Percentiles rank a stretch among this genome's conserved stretches.
These are phyloP conservation scores for Cystobasidium onofrii DNA, from an alignment of 768 basidiomycete species.

Conservation along the genomic window DNA sequence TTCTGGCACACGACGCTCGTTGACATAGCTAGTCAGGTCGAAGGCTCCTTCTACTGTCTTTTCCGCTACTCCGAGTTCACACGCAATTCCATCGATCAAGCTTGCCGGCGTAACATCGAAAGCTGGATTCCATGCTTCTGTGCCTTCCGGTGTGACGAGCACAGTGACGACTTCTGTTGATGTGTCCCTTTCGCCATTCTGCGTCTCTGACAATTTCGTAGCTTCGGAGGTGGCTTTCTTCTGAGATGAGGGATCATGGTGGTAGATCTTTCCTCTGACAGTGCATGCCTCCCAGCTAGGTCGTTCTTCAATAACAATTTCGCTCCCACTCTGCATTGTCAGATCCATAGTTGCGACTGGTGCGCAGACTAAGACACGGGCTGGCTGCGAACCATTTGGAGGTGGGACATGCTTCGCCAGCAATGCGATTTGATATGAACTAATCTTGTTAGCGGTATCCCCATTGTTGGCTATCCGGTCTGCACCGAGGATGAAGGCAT, in stretches of 20 bases:
- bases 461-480: slow-evolving; percentile 76
- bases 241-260: slow-evolving; percentile 44
- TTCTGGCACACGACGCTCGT: slow-evolving; percentile 1
- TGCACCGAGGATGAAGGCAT: slow-evolving; percentile 40
- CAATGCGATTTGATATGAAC: slow-evolving; percentile 93
- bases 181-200: slow-evolving; percentile 42
- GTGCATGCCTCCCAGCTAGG: slow-evolving; percentile 79
- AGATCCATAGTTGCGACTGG: slow-evolving; percentile 89
- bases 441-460: slow-evolving; percentile 97
- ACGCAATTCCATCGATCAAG: slow-evolving; percentile 87
- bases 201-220: slow-evolving; percentile 5
- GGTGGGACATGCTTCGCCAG: slow-evolving; percentile 55
- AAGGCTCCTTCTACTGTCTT: slow-evolving; percentile 53
- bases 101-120: slow-evolving; percentile 95
- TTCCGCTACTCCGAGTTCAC: slow-evolving; percentile 85
- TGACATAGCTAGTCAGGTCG: slow-evolving; percentile 24
- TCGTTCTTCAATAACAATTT: slow-evolving; percentile 88
- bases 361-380: slow-evolving; percentile 73
- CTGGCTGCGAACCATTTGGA: slow-evolving; percentile 7
- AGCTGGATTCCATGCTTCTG: slow-evolving; percentile 68
- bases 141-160: slow-evolving; percentile 41
- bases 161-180: slow-evolving; percentile 52
- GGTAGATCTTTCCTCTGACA: slow-evolving; percentile 69
- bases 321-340: slow-evolving; percentile 50
- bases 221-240: slow-evolving; percentile 20